Conservation (phyloP, 768 basidiomycete genomes). For the Candolleomyces aberdarensis region DNA sequence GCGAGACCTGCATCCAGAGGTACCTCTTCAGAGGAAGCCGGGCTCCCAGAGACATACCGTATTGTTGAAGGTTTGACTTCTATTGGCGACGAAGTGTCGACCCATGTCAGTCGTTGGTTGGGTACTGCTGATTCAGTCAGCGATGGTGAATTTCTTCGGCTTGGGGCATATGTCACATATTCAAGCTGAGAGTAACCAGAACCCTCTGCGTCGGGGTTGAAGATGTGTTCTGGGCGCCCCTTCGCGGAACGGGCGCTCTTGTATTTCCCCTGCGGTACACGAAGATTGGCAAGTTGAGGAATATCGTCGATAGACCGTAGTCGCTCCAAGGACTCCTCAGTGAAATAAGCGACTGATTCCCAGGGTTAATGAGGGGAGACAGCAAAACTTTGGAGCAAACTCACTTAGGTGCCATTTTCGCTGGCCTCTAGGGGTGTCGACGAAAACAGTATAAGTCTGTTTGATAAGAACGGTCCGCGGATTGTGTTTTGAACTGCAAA, state of each 20-base stretch:
- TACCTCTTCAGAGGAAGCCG: slow-evolving; percentile 28
- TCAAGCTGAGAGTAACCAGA: slow-evolving; percentile 39
- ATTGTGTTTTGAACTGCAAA: slow-evolving; percentile 25
- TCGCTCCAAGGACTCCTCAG: slow-evolving; percentile 60
- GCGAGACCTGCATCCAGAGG: slow-evolving; percentile 41
- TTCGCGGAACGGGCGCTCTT: slow-evolving; percentile 69
- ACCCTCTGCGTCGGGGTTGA: slow-evolving; percentile 39
- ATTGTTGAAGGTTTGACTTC: slow-evolving; percentile 12
- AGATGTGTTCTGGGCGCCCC: slow-evolving; percentile 50
- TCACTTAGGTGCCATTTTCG: slow-evolving; percentile 82
- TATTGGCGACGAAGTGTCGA: slow-evolving; percentile 11
- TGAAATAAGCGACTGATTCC: slow-evolving; percentile 71
- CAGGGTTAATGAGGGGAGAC: background rate
- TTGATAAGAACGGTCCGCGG: slow-evolving; percentile 50
- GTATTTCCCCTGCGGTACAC: slow-evolving; percentile 65
- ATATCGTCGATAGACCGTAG: slow-evolving; percentile 65
- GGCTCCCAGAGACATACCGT: slow-evolving; percentile 24
- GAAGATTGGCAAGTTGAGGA: slow-evolving; percentile 44
- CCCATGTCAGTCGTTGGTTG: slow-evolving; percentile 14
- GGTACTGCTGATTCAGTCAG: slow-evolving; percentile 16
- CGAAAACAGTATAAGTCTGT: slow-evolving; percentile 79
- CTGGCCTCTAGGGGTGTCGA: slow-evolving; percentile 62
- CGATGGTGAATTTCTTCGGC: slow-evolving; percentile 15
- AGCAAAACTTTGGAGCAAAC: slow-evolving; percentile 26
- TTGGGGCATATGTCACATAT: slow-evolving; percentile 42